Evolutionary conservation across 148 eudicot genomes (phyloP), one percentile per base, ranked within the genome.

Genomic region (Fallopia convolvulus): DNA sequence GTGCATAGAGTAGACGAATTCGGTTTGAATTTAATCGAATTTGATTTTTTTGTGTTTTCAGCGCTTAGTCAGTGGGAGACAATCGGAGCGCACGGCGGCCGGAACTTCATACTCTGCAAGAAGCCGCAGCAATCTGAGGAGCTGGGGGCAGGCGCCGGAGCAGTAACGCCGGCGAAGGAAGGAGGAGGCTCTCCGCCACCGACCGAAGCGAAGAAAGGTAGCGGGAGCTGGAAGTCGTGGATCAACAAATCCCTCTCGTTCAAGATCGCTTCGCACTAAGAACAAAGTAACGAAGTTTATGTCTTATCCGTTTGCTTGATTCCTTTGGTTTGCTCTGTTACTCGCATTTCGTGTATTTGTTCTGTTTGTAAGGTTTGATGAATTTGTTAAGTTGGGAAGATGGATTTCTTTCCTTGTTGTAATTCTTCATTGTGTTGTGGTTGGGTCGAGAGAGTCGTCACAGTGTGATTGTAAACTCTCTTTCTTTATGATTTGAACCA

Each of bases 171-270:
- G n/a, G 44, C 44, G 44, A 68, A 68, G 41, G 72, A 32, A 68
- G 72, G 46, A 68, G 72, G 46, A 8, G 72, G 72, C 8, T 68
- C 72, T 68, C 39, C 72, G 44, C 72, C 75, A 21, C 32, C 36
- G 17, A n/a, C 75, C 23, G 55, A 73, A 21, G 70, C 81, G 2
- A 76, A 80, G 74, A 92, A 87, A 87, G 81, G 88, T 18, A 63
- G 77, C 75, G 87, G 91, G 7, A 86, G 90, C 80, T 92, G 88
- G 90, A 94, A 84, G 85, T 47, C 91, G n/a, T 92, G 97, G 97
- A 84, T 94, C 80, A 89, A 92, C 42, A 94, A 90, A 79, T 89
- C 97, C 15, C 83, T 87, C 75, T 85, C 80, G 60, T 78, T 75
- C 7, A 92, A 94, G 85, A 75, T 92, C 65, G 85, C 92, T 79